These are phyloP conservation scores for Saccharomyces mikatae DNA, from an alignment of 805 yeast genomes.

Conservation along the genomic window DNA sequence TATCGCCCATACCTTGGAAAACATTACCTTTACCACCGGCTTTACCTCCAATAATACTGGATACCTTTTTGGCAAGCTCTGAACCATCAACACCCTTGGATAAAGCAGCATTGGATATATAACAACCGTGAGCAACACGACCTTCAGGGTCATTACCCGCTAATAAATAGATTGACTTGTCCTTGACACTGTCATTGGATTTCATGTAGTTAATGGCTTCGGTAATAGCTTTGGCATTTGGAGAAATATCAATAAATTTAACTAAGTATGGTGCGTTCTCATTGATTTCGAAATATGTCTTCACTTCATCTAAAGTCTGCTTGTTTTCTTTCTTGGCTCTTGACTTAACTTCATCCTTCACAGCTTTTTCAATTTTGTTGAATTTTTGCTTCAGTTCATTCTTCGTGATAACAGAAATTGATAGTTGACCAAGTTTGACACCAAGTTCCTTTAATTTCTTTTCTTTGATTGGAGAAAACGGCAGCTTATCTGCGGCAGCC, in stretches of 20 bases:
- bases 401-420: conserved; percentile 76
- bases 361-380: conserved; percentile 69
- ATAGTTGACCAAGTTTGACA: conserved; percentile 71
- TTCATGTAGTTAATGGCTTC: conserved; percentile 85
- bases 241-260: conserved; percentile 56
- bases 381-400: conserved; percentile 67
- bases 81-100: conserved; percentile 66
- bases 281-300: conserved; percentile 52
- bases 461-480: conserved; percentile 74
- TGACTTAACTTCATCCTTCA: conserved; percentile 80
- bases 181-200: conserved; percentile 51
- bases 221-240: conserved; percentile 88
- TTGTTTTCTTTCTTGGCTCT: conserved; percentile 84
- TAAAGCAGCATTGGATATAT: conserved; percentile 63
- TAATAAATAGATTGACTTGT: conserved; percentile 68
- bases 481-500: conserved; percentile 49
- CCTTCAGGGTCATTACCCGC: conserved; percentile 56
- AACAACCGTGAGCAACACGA: conserved; percentile 94
- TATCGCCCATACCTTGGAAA: conserved; percentile 94
- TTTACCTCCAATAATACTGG: conserved; percentile 81
- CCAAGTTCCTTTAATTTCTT: conserved; percentile 74
- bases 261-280: conserved; percentile 53
- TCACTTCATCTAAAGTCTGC: conserved; percentile 70
- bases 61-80: conserved; percentile 64
- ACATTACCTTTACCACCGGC: conserved; percentile 98